Conservation (phyloP, 257 asterid genomes). For the Nicotiana attenuata region DNA sequence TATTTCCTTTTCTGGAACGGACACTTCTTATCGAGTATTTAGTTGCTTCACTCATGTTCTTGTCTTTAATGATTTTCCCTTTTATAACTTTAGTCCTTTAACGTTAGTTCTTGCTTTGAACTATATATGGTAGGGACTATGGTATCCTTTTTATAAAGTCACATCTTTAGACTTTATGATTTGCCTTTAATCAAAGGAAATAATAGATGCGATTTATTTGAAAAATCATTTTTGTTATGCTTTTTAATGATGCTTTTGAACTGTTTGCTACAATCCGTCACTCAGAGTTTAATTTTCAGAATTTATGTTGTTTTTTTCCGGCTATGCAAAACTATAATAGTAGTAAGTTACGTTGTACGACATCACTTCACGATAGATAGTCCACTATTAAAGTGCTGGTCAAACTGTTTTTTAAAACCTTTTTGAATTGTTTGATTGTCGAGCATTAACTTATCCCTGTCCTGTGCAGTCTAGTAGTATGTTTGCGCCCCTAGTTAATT, state of each 20-base stretch:
- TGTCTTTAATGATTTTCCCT: background rate
- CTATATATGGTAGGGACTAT: background rate
- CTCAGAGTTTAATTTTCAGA: background rate
- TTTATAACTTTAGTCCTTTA: background rate
- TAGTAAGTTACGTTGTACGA: background rate
- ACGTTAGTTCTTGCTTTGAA: background rate
- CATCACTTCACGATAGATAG: background rate
- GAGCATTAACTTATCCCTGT: no score
- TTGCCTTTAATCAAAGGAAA: background rate
- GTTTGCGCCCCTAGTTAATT: no score
- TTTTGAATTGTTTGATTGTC: no score
- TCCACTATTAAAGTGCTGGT: background rate
- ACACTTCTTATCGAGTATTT: background rate
- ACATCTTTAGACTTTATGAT: background rate
- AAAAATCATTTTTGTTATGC: background rate
- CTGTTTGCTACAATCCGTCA: background rate
- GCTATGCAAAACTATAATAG: no score
- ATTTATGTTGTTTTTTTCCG: background rate
- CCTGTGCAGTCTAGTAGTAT: no score
- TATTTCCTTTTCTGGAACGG: background rate
- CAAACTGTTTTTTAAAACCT: background rate
- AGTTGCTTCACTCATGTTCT: slow-evolving; percentile 4
- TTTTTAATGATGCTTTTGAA: background rate
- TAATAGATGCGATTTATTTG: background rate
- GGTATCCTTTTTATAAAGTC: background rate